A percentile compares a stretch with the other conserved stretches of the same genome.
Evolutionary conservation across 2,329 filamentous ascomycete genomes (phyloP).

Genomic region (Alternaria solani): DNA sequence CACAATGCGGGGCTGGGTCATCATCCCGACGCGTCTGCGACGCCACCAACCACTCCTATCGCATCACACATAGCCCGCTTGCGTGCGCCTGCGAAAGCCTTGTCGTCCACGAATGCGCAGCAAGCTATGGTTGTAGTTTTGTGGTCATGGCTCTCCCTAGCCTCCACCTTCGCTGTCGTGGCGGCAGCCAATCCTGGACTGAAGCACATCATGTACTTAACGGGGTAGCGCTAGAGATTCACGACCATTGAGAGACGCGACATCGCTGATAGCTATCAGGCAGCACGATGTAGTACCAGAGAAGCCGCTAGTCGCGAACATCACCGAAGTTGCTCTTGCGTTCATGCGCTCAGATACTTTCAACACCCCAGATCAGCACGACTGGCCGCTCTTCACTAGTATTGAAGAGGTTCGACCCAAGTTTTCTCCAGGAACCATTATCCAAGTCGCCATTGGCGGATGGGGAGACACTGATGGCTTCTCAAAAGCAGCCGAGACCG

Average conservation of each 20-base stretch:
- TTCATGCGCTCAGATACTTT: slow-evolving; percentile 44
- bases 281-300: slow-evolving; percentile 42
- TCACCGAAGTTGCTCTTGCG: slow-evolving; percentile 43
- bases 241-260: not conserved
- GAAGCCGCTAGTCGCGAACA: slow-evolving; percentile 17
- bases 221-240: not conserved
- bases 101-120: not conserved
- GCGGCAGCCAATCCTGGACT: not conserved
- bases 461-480: slow-evolving; percentile 76
- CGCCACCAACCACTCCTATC: not conserved
- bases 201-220: slow-evolving; percentile 5
- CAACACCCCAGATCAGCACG: slow-evolving; percentile 28
- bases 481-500: slow-evolving; percentile 62
- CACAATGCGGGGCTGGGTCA: not conserved
- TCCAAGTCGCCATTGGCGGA: slow-evolving; percentile 73
- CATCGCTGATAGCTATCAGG: slow-evolving; percentile 11
- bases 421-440: slow-evolving; percentile 49
- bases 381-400: slow-evolving; percentile 41
- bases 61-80: not conserved
- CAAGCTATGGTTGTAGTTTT: not conserved
- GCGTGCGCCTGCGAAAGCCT: not conserved
- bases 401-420: slow-evolving; percentile 45
- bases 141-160: not conserved
- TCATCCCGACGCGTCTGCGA: not conserved
- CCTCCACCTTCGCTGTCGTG: not conserved